Base-by-base conservation (phyloP, 106 monocot species). In the Acorus calamus region DNA sequence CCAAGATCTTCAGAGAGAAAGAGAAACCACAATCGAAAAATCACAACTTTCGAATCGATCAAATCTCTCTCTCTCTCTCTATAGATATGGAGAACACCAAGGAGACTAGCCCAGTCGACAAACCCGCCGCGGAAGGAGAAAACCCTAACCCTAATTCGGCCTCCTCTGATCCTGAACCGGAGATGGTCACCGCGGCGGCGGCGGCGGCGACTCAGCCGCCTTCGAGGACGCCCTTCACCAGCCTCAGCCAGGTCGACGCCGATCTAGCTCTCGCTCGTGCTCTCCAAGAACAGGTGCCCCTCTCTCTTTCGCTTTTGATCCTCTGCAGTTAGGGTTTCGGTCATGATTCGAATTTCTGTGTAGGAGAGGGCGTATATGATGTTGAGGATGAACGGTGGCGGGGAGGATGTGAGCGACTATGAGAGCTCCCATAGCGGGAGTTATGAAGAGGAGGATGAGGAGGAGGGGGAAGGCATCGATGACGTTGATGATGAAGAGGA, bases 281-380 rank as follows among this genome's bases (percentile, higher is more conserved):
- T 42, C 79, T 90, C 57, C 94, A 98, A 52, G 91, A 98, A 47
- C 96, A 98, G 96, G 96, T 83, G 57, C 47, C 49, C 7, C 63
- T 10, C 52, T 56, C 4, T 60, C 8, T 56, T 0, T 52, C 2
- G 8, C 0, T 11, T 60, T 63, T 62, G 11, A 14, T 13, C 49
- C 4, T 49, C 54, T 50, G 48, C 9, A 47, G 47, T 68, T 10
- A 46, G 45, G 11, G 44, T 54, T 50, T 54, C 12, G 3, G 54
- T 12, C 46, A 14, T 53, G 49, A 11, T 64, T 66, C 12, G 46
- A 9, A 49, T 50, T 53, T 63, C 44, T 28, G 55, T 52, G 46
- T 81, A 98, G 96, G 96, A 98, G 75, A 76, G 91, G 73, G 96
- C 96, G 61, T 98, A 91, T 75, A 81, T 87, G 96, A 85, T 98